phyloP scores from a whole-genome alignment of 768 basidiomycete genomes.

The Suillus clintonianus region DNA sequence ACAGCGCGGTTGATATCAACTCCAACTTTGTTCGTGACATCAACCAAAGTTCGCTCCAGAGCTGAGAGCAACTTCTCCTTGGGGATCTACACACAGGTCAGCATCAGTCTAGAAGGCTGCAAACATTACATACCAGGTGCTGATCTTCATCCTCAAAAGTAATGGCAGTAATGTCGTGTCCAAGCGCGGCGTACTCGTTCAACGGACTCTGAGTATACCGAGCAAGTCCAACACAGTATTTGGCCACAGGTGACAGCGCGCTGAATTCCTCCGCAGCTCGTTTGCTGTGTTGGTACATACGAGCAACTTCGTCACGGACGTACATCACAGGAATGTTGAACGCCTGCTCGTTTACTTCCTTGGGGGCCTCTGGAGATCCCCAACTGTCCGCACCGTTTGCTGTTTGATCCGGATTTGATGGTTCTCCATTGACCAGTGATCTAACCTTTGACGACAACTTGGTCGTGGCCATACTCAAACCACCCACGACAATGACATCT shows the following conservation, averaged over 20 bases:
- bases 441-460: constrained; percentile 69
- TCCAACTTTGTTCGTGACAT: constrained; percentile 88
- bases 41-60: constrained; percentile 87
- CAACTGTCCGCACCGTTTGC: constrained; percentile 28
- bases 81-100: constrained; percentile 60
- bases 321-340: constrained; percentile 78
- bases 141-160: constrained; percentile 86
- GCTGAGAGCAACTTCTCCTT: constrained; percentile 78
- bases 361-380: constrained; percentile 25
- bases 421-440: constrained; percentile 44
- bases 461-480: constrained; percentile 80
- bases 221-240: constrained; percentile 93
- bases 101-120: background rate
- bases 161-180: constrained; percentile 79
- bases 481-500: constrained; percentile 86
- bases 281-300: constrained; percentile 89
- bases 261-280: constrained; percentile 86
- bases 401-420: constrained; percentile 11
- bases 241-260: constrained; percentile 71
- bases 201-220: constrained; percentile 92
- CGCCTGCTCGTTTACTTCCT: constrained; percentile 40
- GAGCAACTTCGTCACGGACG: constrained; percentile 87
- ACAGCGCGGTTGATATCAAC: constrained; percentile 96
- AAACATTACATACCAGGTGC: constrained; percentile 60
- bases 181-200: constrained; percentile 92